Evolutionary conservation across 805 yeast species (phyloP).

Genomic region (Zygoascus flipseniorum): DNA sequence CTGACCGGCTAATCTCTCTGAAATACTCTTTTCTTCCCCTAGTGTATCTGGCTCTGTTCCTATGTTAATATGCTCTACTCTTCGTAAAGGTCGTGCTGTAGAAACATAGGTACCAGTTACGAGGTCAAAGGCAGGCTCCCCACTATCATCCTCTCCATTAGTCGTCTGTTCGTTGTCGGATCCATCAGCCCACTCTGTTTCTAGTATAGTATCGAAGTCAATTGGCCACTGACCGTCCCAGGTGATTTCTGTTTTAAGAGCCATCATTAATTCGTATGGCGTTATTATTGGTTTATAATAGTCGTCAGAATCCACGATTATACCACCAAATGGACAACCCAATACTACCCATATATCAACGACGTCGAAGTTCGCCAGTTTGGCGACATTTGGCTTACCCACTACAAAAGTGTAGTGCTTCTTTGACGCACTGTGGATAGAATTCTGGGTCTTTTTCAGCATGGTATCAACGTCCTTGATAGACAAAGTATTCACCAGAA

Average conservation of each 20-base stretch:
- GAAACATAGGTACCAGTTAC: constrained; percentile 73
- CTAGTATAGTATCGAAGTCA: constrained; percentile 56
- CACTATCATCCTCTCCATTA: constrained; percentile 34
- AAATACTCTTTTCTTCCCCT: constrained; percentile 24
- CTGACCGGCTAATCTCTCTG: constrained; percentile 45
- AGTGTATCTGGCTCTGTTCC: constrained; percentile 32
- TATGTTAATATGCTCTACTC: constrained; percentile 54
- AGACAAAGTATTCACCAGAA: constrained; percentile 83
- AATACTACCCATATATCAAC: constrained; percentile 90
- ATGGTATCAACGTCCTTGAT: constrained; percentile 63
- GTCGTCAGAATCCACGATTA: constrained; percentile 66
- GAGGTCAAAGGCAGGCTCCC: constrained; percentile 78
- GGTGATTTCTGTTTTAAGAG: constrained; percentile 61
- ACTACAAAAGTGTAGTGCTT: constrained; percentile 92
- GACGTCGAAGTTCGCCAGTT: constrained; percentile 90
- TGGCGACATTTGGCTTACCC: constrained; percentile 96
- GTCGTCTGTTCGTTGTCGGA: constrained; percentile 17
- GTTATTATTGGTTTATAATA: constrained; percentile 89
- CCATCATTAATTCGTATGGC: constrained; percentile 81
- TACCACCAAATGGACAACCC: constrained; percentile 93
- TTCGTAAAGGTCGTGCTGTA: constrained; percentile 54
- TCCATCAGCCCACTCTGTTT: constrained; percentile 22
- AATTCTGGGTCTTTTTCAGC: constrained; percentile 48
- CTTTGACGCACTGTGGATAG: constrained; percentile 70
- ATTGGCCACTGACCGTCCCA: constrained; percentile 96